Conservation (phyloP, 2,329 filamentous ascomycete species). For the Epichloe elymi region DNA sequence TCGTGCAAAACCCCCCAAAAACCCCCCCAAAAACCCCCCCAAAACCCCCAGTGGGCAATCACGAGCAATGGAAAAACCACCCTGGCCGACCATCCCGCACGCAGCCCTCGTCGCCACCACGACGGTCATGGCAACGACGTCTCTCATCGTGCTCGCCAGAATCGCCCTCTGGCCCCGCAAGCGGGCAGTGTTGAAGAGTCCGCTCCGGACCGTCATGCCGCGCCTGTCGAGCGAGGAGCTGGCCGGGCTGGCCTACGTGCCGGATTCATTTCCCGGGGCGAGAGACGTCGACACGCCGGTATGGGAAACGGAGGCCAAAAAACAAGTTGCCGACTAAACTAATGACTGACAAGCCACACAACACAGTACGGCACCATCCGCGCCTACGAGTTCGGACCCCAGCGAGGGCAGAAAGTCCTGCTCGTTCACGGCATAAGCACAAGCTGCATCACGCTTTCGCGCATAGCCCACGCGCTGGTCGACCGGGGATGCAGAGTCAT, state of each 20-base stretch:
- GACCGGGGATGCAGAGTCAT: constrained; percentile 64
- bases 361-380: constrained; percentile 57
- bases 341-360: constrained; percentile 17
- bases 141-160: constrained; percentile 22
- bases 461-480: constrained; percentile 53
- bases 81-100: not conserved
- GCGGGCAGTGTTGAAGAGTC: constrained; percentile 28
- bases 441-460: constrained; percentile 58
- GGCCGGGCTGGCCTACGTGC: constrained; percentile 40
- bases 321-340: not conserved
- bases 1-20: too few relatives aligned
- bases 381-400: constrained; percentile 73
- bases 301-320: constrained; percentile 13
- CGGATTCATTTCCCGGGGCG: constrained; percentile 56
- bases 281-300: constrained; percentile 59
- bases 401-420: constrained; percentile 58
- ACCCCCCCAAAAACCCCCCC: too few relatives aligned
- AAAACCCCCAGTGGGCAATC: not conserved
- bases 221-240: constrained; percentile 23
- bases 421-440: constrained; percentile 78
- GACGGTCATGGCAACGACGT: constrained; percentile 28
- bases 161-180: constrained; percentile 27
- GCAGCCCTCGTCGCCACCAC: constrained; percentile 23
- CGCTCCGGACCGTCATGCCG: constrained; percentile 28
- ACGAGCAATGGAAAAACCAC: not conserved